Percentiles rank a stretch among this genome's conserved stretches.
phyloP scores from a whole-genome alignment of 192 early-diverging fungal species.

The Gorgonomyces haynaldii region DNA sequence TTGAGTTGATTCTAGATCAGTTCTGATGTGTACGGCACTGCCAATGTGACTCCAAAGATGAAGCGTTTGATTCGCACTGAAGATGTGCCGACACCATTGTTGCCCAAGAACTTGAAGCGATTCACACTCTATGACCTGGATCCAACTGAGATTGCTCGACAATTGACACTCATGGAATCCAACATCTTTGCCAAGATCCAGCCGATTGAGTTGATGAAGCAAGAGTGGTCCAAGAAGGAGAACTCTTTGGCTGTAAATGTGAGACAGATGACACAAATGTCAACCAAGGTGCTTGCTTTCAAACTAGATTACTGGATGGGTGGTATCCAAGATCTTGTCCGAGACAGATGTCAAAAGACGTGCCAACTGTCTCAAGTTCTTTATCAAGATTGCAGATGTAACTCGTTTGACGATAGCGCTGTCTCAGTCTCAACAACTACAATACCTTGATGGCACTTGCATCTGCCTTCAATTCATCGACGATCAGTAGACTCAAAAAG shows the following conservation, averaged over 20 bases:
- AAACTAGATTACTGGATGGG: constrained; percentile 75
- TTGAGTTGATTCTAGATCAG: background rate
- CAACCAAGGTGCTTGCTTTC: too few relatives aligned
- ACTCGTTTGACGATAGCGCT: constrained; percentile 9
- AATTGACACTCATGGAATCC: constrained; percentile 82
- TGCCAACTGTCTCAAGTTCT: constrained; percentile 64
- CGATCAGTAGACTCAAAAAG: constrained; percentile 33
- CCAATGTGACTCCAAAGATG: constrained; percentile 1
- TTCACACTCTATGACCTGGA: constrained; percentile 74
- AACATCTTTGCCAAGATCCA: constrained; percentile 70
- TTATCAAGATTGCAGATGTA: constrained; percentile 57
- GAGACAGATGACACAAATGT: constrained; percentile 64
- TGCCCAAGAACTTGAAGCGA: constrained; percentile 65
- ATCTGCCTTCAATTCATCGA: constrained; percentile 32
- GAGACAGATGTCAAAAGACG: constrained; percentile 75
- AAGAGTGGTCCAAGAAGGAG: constrained; percentile 70
- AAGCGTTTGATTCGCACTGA: constrained; percentile 16
- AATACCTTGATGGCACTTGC: constrained; percentile 33
- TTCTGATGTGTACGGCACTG: constrained; percentile 7
- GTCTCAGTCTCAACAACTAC: constrained; percentile 29
- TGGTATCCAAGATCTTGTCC: constrained; percentile 62
- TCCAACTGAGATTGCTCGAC: constrained; percentile 80
- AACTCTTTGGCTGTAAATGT: constrained; percentile 67
- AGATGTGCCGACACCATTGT: constrained; percentile 55
- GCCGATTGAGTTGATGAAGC: constrained; percentile 74